Evolutionary conservation across 768 basidiomycete genomes (phyloP).

Genomic region (Rhodotorula toruloides): DNA sequence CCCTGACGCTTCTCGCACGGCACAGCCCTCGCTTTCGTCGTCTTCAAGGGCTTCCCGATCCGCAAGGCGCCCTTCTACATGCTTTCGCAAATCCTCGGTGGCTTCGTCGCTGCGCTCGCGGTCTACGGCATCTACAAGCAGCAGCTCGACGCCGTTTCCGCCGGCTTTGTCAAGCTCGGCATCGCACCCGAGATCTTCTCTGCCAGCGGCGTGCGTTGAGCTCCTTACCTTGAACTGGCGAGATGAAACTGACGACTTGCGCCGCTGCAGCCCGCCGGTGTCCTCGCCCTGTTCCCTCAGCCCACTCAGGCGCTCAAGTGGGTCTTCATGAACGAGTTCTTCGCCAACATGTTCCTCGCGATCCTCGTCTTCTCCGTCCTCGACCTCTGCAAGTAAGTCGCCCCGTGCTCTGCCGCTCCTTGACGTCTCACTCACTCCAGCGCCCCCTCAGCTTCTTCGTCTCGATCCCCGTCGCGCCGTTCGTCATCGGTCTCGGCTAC

Average conservation of each 20-base stretch:
- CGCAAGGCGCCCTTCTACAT: slow-evolving; percentile 75
- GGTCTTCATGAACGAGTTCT: slow-evolving; percentile 34
- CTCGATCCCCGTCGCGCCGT: slow-evolving; percentile 25
- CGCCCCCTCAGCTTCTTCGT: slow-evolving; percentile 25
- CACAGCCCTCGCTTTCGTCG: slow-evolving; percentile 57
- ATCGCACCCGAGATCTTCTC: neutral
- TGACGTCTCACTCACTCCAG: neutral
- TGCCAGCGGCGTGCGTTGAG: slow-evolving; percentile 9
- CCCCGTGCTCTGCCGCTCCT: neutral
- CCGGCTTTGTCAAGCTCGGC: neutral
- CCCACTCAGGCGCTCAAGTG: slow-evolving; percentile 7
- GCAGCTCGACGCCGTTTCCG: slow-evolving; percentile 46
- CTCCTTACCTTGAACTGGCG: neutral
- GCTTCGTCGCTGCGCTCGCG: slow-evolving; percentile 59
- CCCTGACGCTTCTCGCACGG: neutral
- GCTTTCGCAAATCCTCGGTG: slow-evolving; percentile 61
- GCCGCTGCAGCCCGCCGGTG: slow-evolving; percentile 22
- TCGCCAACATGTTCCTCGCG: slow-evolving; percentile 37
- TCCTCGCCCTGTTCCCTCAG: slow-evolving; percentile 28
- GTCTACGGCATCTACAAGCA: slow-evolving; percentile 62
- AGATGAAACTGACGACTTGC: neutral
- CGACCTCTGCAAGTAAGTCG: slow-evolving; percentile 21
- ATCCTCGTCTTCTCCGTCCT: slow-evolving; percentile 40
- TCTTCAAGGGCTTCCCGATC: slow-evolving; percentile 71
- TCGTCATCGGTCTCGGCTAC: slow-evolving; percentile 36